Evolutionary conservation across 1,284 basidiomycete genomes (phyloP), one percentile per base, ranked within the genome.

Genomic region (Irpex sp.): DNA sequence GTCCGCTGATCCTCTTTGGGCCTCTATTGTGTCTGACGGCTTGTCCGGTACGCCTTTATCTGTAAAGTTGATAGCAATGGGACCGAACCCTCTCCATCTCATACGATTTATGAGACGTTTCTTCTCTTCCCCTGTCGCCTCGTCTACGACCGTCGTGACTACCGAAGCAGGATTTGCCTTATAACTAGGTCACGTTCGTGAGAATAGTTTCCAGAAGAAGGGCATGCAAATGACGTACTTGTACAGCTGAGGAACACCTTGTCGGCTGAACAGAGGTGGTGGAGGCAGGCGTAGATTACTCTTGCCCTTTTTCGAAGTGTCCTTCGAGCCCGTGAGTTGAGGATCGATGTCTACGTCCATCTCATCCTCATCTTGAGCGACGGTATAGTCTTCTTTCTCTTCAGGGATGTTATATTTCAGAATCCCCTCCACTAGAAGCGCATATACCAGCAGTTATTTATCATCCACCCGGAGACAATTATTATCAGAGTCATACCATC

Each of bases 261-360:
- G 89, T 35, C 93, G 82, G 69, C 90, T 91, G 75, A 95, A 95
- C 53, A 94, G 74, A 5, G 93, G 93, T 1, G 94, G 93, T 36
- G 94, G 92, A 64, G 93, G 86, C 8, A 93, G 78, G 21, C 89
- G 82, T 17, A 93, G 76, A 68, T 87, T 87, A 68, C 86, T 88
- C 64, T 74, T 77, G 65, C 76, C 62, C 33, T 60, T 68, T 9
- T 58, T 15, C 33, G 63, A 63, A 46, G 49, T 33, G 49, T 59
- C 39, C 46, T 61, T 55, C 9, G 56, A 69, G 66, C 59, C 63
- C 11, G 50, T 61, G 19, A 72, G 69, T 60, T 70, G 70, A 0
- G 80, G 79, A 63, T 79, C 77, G 59, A 77, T 74, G 57, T 75
- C 76, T 63, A 74, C 70, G 36, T 70, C 71, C 59, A 61, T 71